Conservation (phyloP, 192 early-diverging fungal species). For the Backusella tuberculispora region DNA sequence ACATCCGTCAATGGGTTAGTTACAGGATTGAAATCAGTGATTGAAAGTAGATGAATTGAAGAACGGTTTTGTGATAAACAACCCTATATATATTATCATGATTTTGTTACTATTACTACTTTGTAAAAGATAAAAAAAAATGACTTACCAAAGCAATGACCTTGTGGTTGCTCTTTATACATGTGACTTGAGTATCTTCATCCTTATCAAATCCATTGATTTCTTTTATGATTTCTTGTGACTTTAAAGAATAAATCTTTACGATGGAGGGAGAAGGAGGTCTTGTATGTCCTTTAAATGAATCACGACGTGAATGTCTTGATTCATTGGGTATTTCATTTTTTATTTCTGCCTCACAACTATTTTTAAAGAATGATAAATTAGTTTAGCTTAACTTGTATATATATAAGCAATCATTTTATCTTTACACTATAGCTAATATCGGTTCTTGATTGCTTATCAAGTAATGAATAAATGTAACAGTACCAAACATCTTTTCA, state of each 20-base stretch:
- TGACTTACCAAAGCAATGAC: slow-evolving; percentile 62
- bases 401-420: neutral
- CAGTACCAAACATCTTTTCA: slow-evolving; percentile 43
- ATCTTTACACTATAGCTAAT: slow-evolving; percentile 37
- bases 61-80: slow-evolving; percentile 20
- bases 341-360: neutral
- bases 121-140: neutral
- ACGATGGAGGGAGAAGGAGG: slow-evolving; percentile 15
- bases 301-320: neutral
- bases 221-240: slow-evolving; percentile 50
- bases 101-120: neutral
- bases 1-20: slow-evolving; percentile 54
- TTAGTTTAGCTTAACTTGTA: neutral
- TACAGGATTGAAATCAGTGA: slow-evolving; percentile 44
- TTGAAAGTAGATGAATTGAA: slow-evolving; percentile 52
- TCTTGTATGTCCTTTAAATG: neutral
- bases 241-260: slow-evolving; percentile 63
- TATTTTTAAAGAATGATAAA: neutral
- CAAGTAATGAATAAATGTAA: slow-evolving; percentile 57
- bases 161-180: slow-evolving; percentile 58
- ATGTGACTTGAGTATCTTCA: slow-evolving; percentile 42
- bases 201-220: slow-evolving; percentile 50
- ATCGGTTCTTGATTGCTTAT: slow-evolving; percentile 20
- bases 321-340: slow-evolving; percentile 3
- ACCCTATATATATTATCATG: slow-evolving; percentile 19